Evolutionary conservation across 352 stramenopile genomes (phyloP), one percentile per base, ranked within the genome.

Genomic region (Phytophthora aleatoria): DNA sequence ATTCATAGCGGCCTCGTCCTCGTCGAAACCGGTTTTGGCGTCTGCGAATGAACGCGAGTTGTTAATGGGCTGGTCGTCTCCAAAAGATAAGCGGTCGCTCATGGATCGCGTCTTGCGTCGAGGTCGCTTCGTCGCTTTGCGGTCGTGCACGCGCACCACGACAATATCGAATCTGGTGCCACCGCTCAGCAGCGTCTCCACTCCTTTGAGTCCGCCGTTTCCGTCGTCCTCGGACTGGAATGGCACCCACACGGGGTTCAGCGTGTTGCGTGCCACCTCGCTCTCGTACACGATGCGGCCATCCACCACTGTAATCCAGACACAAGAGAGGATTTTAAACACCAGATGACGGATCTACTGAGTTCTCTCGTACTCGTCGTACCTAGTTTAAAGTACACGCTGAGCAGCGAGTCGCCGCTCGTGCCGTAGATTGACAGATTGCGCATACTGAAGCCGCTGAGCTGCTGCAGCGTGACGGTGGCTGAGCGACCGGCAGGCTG

Each of bases 181-280:
- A 33, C 77, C 74, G 49, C 76, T 77, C 31, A 89, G 53, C 48
- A 89, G 53, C 50, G 72, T 71, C 55, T 78, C 66, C 11, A 80
- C 59, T 42, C 62, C 67, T 13, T 63, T 41, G 5, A 76, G 28
- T 38, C 66, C 65, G 30, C 79, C 69, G 39, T 52, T 61, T 24
- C 48, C 61, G 53, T 77, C 59, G 47, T 71, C 66, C 26, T 87
- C 73, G 8, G 74, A 79, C 64, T 91, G 71, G 59, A 94, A 92
- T 8, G 85, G 85, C 61, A 94, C 77, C 85, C 85, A 94, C 62
- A 94, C 83, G 10, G 85, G 85, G 61, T 94, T 94, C 15, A 94
- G 70, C 39, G 85, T 94, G 50, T 74, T 79, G 36, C 71, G 73
- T 55, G 74, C 83, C 38, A 90, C 74, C 62, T 94, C 85, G 49